These are phyloP conservation scores for Sporothrix dimorphospora DNA, from an alignment of 2,329 filamentous ascomycete species.

Conservation along the genomic window DNA sequence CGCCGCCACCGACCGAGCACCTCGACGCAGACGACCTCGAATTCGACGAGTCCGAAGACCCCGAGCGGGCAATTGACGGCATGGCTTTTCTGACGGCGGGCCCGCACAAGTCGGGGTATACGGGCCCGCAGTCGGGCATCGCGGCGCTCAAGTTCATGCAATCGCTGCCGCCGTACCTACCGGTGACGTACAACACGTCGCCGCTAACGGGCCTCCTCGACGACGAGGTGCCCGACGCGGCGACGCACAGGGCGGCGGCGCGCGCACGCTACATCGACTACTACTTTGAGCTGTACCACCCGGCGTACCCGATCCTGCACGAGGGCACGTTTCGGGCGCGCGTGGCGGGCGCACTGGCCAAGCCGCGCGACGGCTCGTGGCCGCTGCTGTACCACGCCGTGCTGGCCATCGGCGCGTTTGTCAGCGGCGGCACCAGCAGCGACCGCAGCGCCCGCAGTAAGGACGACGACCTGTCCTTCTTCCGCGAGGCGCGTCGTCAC, in stretches of 20 bases:
- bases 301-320: conserved; percentile 26
- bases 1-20: conserved; percentile 4
- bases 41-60: conserved; percentile 23
- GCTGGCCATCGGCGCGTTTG: conserved; percentile 24
- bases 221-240: neutral
- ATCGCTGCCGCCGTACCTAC: conserved; percentile 18
- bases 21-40: conserved; percentile 19
- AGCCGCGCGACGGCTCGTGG: conserved; percentile 22
- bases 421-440: neutral
- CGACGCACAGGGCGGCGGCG: neutral
- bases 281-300: conserved; percentile 26
- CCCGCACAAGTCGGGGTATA: conserved; percentile 17
- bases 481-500: conserved; percentile 8
- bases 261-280: conserved; percentile 16
- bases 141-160: conserved; percentile 22
- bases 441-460: neutral
- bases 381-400: conserved; percentile 17
- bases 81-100: conserved; percentile 20
- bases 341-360: conserved; percentile 13
- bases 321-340: conserved; percentile 24
- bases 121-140: conserved; percentile 23
- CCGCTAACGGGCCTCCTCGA: neutral
- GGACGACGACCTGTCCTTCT: conserved; percentile 14
- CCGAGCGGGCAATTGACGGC: conserved; percentile 16
- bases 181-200: neutral